These are phyloP conservation scores for Salix suchowensis DNA, from an alignment of 345 rosid genomes.

Conservation along the genomic window DNA sequence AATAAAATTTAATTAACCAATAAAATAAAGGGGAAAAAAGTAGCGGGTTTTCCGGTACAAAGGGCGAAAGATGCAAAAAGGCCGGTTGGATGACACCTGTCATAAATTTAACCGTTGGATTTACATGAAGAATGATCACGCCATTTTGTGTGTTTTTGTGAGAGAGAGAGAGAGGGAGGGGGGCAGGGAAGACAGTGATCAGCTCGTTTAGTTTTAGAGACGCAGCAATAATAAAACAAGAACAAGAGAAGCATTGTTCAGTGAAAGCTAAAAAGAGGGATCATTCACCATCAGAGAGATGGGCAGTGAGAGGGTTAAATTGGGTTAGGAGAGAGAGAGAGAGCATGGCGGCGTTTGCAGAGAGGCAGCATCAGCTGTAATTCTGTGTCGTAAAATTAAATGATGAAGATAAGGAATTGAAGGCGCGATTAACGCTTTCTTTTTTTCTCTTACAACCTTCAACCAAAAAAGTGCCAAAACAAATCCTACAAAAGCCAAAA, in stretches of 20 bases:
- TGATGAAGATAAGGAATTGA: constrained; percentile 13
- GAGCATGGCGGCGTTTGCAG: constrained; percentile 75
- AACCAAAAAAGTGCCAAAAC: not conserved
- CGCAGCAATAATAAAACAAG: not conserved
- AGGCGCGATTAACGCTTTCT: not conserved
- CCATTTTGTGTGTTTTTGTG: not conserved
- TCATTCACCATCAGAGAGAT: constrained; percentile 17
- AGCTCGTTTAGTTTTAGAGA: constrained; percentile 7
- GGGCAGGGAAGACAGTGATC: constrained; percentile 9
- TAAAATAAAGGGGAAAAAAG: not conserved
- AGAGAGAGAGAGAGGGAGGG: not conserved
- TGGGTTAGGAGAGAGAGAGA: constrained; percentile 29
- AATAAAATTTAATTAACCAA: not conserved
- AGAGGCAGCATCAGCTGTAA: constrained; percentile 37
- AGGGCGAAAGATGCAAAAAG: constrained; percentile 13
- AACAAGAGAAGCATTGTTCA: constrained; percentile 21
- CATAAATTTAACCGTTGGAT: constrained; percentile 20
- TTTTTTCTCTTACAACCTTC: not conserved
- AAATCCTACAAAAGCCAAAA: not conserved
- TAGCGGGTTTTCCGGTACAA: constrained; percentile 52
- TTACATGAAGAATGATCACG: constrained; percentile 7
- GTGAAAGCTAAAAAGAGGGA: constrained; percentile 2
- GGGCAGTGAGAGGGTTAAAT: constrained; percentile 34
- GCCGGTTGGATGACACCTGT: constrained; percentile 32
- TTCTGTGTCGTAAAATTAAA: constrained; percentile 25